phyloP scores from a whole-genome alignment of 139 green algal species.

The Volvox reticuliferus region DNA sequence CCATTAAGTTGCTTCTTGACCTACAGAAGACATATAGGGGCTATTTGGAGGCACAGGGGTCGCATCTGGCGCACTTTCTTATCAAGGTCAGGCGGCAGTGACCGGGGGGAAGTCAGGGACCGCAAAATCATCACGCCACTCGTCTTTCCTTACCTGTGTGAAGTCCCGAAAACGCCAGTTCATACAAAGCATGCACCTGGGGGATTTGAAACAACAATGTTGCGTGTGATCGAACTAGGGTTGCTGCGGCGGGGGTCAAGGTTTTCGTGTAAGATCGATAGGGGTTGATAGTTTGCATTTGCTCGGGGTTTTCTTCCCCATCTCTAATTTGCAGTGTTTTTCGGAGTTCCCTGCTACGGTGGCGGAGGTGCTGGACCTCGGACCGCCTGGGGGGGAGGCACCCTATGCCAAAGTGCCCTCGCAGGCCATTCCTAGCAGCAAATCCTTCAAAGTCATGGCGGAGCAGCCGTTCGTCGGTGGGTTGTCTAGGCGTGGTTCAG shows the following conservation, averaged over 20 bases:
- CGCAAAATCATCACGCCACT: not conserved
- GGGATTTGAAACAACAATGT: no score
- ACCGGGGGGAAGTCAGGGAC: not conserved
- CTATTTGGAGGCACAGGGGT: conserved; percentile 72
- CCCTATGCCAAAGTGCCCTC: conserved; percentile 43
- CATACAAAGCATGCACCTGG: no score
- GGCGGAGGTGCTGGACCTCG: conserved; percentile 51
- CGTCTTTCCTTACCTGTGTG: not conserved
- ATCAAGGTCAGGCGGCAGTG: conserved; percentile 70
- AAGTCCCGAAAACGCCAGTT: no score
- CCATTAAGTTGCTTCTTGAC: conserved; percentile 88
- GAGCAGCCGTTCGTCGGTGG: conserved; percentile 87
- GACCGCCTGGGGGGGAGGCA: conserved; percentile 31
- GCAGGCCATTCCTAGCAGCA: conserved; percentile 54
- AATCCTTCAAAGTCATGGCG: conserved; percentile 90
- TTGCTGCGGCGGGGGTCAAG: no score
- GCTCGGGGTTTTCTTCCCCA: no score
- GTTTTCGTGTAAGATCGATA: no score
- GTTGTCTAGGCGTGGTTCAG: not conserved
- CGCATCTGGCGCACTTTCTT: conserved; percentile 88
- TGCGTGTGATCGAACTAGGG: no score
- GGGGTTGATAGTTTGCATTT: no score
- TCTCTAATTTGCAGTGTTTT: conserved; percentile 60
- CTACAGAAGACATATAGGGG: conserved; percentile 89
- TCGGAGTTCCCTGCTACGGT: conserved; percentile 50